These are phyloP conservation scores for Wickerhamomyces chaumierensis DNA, from an alignment of 805 yeast species.

Conservation along the genomic window DNA sequence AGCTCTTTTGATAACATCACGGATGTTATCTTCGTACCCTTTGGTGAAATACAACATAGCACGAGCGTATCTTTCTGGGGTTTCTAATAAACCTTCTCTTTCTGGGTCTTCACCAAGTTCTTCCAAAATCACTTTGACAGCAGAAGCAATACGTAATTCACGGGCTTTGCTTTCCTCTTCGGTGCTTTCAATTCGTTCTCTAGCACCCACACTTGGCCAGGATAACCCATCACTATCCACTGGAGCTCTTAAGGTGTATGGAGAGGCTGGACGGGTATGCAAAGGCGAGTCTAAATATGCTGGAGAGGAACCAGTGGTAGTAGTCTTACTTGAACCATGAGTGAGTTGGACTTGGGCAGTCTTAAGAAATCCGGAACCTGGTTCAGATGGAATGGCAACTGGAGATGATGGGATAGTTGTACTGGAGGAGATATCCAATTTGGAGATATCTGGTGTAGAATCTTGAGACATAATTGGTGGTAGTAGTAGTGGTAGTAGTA, in stretches of 20 bases:
- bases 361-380: constrained; percentile 13
- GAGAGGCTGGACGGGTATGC: constrained; percentile 70
- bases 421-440: constrained; percentile 4
- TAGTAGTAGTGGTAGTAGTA: too few relatives aligned
- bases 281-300: constrained; percentile 38
- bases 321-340: too few relatives aligned
- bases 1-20: constrained; percentile 87
- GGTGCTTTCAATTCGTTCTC: constrained; percentile 59
- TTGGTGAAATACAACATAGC: constrained; percentile 94
- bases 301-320: constrained; percentile 3
- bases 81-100: constrained; percentile 84
- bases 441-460: constrained; percentile 6
- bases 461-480: constrained; percentile 1
- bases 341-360: constrained; percentile 10
- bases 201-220: constrained; percentile 88
- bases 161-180: constrained; percentile 55
- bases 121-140: constrained; percentile 52
- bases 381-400: constrained; percentile 5
- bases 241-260: constrained; percentile 75
- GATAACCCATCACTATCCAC: constrained; percentile 85
- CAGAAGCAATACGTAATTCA: constrained; percentile 69
- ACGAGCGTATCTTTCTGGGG: constrained; percentile 93
- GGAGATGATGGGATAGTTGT: constrained; percentile 4
- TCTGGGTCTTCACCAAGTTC: constrained; percentile 88
- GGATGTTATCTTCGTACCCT: constrained; percentile 90